These are phyloP conservation scores for Lachnellula hyalina DNA, from an alignment of 2,329 filamentous ascomycete species.

Conservation along the genomic window DNA sequence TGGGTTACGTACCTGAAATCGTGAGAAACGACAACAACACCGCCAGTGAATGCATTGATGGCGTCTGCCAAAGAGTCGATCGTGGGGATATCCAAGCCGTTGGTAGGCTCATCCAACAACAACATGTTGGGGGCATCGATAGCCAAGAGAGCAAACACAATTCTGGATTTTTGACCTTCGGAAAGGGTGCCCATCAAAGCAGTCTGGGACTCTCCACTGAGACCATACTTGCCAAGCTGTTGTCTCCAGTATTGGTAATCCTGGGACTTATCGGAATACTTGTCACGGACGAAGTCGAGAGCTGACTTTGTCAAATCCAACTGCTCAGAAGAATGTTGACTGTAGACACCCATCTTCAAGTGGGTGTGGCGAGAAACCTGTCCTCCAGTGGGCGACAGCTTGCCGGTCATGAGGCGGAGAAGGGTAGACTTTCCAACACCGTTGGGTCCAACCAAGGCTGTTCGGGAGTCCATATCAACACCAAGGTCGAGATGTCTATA, in stretches of 20 bases:
- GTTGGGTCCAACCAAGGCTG: conserved; percentile 93
- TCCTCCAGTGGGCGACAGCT: conserved; percentile 79
- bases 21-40: conserved; percentile 97
- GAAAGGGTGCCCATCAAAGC: conserved; percentile 97
- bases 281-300: conserved; percentile 95
- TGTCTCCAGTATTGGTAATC: conserved; percentile 99
- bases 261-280: conserved; percentile 82
- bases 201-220: conserved; percentile 89
- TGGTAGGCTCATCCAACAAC: conserved; percentile 95
- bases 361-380: conserved; percentile 89
- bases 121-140: conserved; percentile 98
- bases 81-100: conserved; percentile 97
- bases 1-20: conserved; percentile 79
- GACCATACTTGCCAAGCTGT: conserved; percentile 90
- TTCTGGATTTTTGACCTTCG: conserved; percentile 95
- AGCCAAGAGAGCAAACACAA: conserved; percentile 92
- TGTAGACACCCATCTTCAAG: conserved; percentile 97
- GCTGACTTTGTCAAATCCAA: conserved; percentile 97
- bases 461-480: conserved; percentile 99
- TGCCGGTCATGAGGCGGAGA: conserved; percentile 92
- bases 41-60: conserved; percentile 88
- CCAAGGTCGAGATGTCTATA: conserved; percentile 97
- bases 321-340: conserved; percentile 97
- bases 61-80: conserved; percentile 97
- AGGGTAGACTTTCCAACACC: conserved; percentile 99